Percentiles rank a stretch among this genome's conserved stretches.
Evolutionary conservation across 164 flowering plant genomes (phyloP).

Genomic region (Stephania cephalantha): DNA sequence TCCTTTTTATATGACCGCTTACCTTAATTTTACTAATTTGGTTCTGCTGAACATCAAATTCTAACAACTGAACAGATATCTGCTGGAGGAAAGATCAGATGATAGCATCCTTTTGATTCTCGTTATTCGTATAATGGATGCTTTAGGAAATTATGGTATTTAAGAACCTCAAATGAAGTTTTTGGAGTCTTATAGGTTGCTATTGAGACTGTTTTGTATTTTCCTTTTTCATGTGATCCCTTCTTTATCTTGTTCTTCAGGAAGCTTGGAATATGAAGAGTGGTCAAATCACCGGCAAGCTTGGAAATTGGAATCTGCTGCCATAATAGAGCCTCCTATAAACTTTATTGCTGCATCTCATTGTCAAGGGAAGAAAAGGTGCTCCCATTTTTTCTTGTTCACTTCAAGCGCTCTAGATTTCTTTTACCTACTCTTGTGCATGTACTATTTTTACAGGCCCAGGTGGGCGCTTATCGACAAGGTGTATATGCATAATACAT

Average conservation of each 20-base stretch:
- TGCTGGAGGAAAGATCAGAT: conserved; percentile 85
- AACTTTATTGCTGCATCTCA: conserved; percentile 74
- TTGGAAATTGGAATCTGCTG: conserved; percentile 93
- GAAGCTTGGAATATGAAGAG: conserved; percentile 92
- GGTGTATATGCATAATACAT: conserved; percentile 88
- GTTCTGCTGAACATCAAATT: conserved; percentile 8
- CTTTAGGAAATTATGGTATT: conserved; percentile 87
- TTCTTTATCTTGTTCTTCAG: conserved; percentile 32
- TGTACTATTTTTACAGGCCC: conserved; percentile 52
- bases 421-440: conserved; percentile 1
- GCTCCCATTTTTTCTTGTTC: background rate
- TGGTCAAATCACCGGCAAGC: conserved; percentile 93
- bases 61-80: conserved; percentile 47
- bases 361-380: conserved; percentile 87
- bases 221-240: conserved; percentile 9
- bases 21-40: conserved; percentile 13
- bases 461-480: conserved; percentile 94
- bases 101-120: conserved; percentile 93
- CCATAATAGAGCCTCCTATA: conserved; percentile 81
- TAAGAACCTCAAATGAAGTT: background rate
- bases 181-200: background rate
- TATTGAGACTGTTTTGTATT: background rate
- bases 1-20: background rate
- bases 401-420: conserved; percentile 2
- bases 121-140: conserved; percentile 81